phyloP scores from a whole-genome alignment of 495 filamentous ascomycete species.

The Tuber microsphaerosporum region DNA sequence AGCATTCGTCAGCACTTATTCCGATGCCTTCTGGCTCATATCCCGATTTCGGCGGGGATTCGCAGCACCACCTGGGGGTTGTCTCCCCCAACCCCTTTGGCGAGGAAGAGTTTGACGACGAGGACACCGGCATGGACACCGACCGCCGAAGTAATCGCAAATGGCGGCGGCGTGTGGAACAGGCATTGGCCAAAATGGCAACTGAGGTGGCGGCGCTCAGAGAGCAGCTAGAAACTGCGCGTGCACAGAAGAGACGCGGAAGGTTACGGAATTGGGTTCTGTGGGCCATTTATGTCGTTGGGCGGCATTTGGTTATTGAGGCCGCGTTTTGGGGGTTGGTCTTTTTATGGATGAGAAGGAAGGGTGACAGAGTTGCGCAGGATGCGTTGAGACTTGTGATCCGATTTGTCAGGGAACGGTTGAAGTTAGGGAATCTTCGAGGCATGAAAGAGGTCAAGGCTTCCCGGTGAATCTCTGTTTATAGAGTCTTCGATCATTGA shows the following conservation, averaged over 20 bases:
- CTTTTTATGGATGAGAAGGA: slow-evolving; percentile 69
- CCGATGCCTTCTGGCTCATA: neutral
- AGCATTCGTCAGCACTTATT: neutral
- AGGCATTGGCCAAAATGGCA: slow-evolving; percentile 80
- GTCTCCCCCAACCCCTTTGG: slow-evolving; percentile 35
- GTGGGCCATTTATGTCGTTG: slow-evolving; percentile 61
- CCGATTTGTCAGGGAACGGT: slow-evolving; percentile 54
- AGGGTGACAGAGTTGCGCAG: slow-evolving; percentile 70
- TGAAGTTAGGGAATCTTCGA: slow-evolving; percentile 46
- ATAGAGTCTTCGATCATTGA: neutral
- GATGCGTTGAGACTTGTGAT: slow-evolving; percentile 62
- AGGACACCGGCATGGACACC: slow-evolving; percentile 46
- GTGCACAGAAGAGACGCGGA: slow-evolving; percentile 51
- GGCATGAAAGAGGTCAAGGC: slow-evolving; percentile 11
- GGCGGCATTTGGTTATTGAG: slow-evolving; percentile 70
- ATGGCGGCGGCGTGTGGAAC: slow-evolving; percentile 78
- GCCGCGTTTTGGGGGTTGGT: slow-evolving; percentile 60
- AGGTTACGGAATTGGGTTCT: slow-evolving; percentile 60
- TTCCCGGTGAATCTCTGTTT: neutral
- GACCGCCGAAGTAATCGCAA: slow-evolving; percentile 22
- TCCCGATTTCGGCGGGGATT: neutral
- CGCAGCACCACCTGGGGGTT: slow-evolving; percentile 22
- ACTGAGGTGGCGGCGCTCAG: slow-evolving; percentile 88
- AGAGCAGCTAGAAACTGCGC: slow-evolving; percentile 73
- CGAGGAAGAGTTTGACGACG: slow-evolving; percentile 48